These are phyloP conservation scores for Alternaria metachromatica DNA, from an alignment of 2,329 filamentous ascomycete genomes.

Conservation along the genomic window DNA sequence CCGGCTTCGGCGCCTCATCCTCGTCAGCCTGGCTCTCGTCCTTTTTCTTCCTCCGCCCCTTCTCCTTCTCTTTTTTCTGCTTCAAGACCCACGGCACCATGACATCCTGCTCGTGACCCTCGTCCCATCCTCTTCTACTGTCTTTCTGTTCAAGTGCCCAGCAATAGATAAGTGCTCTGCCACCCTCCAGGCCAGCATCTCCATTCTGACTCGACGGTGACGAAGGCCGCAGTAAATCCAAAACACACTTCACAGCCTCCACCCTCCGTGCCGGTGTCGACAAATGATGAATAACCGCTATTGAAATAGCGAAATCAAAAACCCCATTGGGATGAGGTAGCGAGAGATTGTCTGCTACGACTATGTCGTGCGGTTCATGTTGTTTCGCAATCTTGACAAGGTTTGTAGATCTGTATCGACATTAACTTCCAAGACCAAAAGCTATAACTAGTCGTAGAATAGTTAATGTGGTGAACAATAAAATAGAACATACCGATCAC, in stretches of 20 bases:
- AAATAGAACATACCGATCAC: conserved; percentile 71
- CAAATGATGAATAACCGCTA: conserved; percentile 93
- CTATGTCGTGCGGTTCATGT: conserved; percentile 67
- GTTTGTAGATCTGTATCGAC: conserved; percentile 60
- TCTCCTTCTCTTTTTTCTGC: conserved; percentile 45
- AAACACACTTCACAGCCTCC: conserved; percentile 73
- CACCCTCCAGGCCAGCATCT: conserved; percentile 43
- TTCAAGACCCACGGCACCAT: conserved; percentile 93
- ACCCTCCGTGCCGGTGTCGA: conserved; percentile 77
- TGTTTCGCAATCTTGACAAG: conserved; percentile 63
- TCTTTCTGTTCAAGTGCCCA: conserved; percentile 93
- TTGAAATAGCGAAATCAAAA: conserved; percentile 91
- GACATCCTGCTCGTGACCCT: conserved; percentile 83
- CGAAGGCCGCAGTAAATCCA: conserved; percentile 65
- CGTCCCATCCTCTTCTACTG: conserved; percentile 88
- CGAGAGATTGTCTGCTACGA: conserved; percentile 83
- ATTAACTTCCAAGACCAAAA: background rate
- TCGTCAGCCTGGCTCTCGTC: background rate
- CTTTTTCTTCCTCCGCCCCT: conserved; percentile 21
- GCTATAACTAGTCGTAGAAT: background rate
- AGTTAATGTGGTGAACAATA: background rate
- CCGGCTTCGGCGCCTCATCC: conserved; percentile 7
- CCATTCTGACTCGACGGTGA: background rate
- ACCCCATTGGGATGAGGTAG: conserved; percentile 73
- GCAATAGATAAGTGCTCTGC: conserved; percentile 82